Base-by-base conservation (phyloP, 2,329 filamentous ascomycete species). In the Colletotrichum sp. region DNA sequence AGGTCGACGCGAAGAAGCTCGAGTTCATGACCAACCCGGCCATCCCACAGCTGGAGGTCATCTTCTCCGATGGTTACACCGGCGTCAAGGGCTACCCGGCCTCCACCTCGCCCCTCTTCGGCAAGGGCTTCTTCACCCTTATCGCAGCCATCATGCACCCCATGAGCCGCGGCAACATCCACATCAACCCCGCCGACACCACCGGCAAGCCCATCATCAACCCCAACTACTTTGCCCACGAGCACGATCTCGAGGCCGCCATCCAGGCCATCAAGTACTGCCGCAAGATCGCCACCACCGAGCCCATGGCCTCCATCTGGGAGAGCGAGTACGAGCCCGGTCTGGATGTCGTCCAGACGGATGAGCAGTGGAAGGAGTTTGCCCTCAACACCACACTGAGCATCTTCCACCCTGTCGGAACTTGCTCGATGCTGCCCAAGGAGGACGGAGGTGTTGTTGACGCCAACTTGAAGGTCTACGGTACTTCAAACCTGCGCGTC, bases 391-490 rank as follows among this genome's bases (percentile, higher is more conserved):
- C 74, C 11, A 76, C 77, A 13, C 55, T 79, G 29, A 79, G 76
- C 52, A 78, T 79, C 79, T 88, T 83, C 69, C 88, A 89, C 77
- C 86, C 86, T 0, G 82, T 81, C 11, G 87, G 88, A 1, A 89
- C 88, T 1, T 84, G 85, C 66, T 82, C 87, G 5, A 89, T 90
- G 88, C 82, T 89, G 62, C 87, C 87, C 2, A 81, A 81, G 52
- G 80, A 83, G 12, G 82, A 87, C 9, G 88, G 87, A 1, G 88
- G 88, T 49, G 87, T 89, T 2, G 88, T 89, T 0, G 84, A 87
- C 66, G 72, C 81, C 12, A 76, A 79, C 25, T 81, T 90, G 4
- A 85, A 83, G 65, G 89, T 91, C 0, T 86, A 90, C 70, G 89
- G 88, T 0, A 82, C 89, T 8, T 84, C 85, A 44, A 87, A 87